A percentile compares a stretch with the other conserved stretches of the same genome.
Conservation (phyloP, 176 grass and related monocot species). For the Eragrostis curvula region DNA sequence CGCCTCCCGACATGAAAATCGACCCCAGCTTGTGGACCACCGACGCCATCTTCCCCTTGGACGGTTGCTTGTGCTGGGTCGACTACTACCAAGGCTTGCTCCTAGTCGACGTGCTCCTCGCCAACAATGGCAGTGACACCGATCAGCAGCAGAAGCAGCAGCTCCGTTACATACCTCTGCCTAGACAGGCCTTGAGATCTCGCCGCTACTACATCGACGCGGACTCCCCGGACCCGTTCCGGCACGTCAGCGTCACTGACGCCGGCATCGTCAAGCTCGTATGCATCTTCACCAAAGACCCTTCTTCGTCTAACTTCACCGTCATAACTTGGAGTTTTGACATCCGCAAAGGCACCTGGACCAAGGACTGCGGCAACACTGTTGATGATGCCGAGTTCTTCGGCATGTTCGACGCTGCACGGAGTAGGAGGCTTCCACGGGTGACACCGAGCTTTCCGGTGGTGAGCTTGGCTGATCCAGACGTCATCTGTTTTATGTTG, state of each 20-base stretch:
- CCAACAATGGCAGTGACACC: neutral
- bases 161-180: neutral
- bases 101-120: neutral
- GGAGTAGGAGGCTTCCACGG: neutral
- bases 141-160: neutral
- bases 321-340: slow-evolving; percentile 20
- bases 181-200: neutral
- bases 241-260: neutral
- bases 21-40: neutral
- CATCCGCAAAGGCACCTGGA: neutral
- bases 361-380: neutral
- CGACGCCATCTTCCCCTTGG: neutral
- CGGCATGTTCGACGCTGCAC: neutral
- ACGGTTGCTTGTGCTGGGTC: slow-evolving; percentile 25
- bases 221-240: neutral
- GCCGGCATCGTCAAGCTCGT: slow-evolving; percentile 25
- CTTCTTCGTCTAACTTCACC: neutral
- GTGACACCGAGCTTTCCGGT: neutral
- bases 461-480: slow-evolving; percentile 22
- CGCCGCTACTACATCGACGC: neutral
- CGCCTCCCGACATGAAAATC: neutral
- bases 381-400: slow-evolving; percentile 28
- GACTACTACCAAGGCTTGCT: slow-evolving; percentile 31
- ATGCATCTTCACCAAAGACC: neutral
- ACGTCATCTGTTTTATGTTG: neutral